These are phyloP conservation scores for Phaeodactylum tricornutum DNA, from an alignment of 108 stramenopile species.

Conservation along the genomic window DNA sequence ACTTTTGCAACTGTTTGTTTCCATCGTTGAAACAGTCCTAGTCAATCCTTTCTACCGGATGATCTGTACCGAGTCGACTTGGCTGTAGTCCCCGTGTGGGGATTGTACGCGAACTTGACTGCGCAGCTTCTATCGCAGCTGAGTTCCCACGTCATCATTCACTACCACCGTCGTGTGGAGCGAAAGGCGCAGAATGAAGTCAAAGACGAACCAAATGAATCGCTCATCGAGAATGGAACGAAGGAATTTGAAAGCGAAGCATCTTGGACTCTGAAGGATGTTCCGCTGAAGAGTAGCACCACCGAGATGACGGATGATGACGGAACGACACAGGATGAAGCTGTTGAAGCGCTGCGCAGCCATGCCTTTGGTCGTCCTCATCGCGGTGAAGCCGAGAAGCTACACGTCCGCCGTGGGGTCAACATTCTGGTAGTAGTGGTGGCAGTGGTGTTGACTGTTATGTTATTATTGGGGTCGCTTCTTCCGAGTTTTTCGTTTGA, in stretches of 20 bases:
- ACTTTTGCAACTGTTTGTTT: no score
- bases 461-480: slow-evolving; percentile 46
- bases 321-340: not conserved
- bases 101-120: slow-evolving; percentile 73
- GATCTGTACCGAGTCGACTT: slow-evolving; percentile 58
- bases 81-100: slow-evolving; percentile 71
- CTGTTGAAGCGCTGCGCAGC: slow-evolving; percentile 10
- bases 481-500: slow-evolving; percentile 54
- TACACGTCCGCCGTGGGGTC: slow-evolving; percentile 24
- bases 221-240: no score
- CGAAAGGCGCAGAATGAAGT: slow-evolving; percentile 4
- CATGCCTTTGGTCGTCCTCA: slow-evolving; percentile 29
- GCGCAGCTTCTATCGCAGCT: slow-evolving; percentile 70
- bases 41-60: slow-evolving; percentile 46
- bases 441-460: slow-evolving; percentile 16
- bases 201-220: not conserved
- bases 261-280: not conserved
- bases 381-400: slow-evolving; percentile 22
- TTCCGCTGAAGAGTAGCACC: not conserved
- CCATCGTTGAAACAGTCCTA: no score
- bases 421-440: slow-evolving; percentile 19
- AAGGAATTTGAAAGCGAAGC: no score
- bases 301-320: not conserved
- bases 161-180: slow-evolving; percentile 52
- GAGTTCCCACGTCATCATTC: slow-evolving; percentile 69